phyloP scores from a whole-genome alignment of 2,329 filamentous ascomycete species.

The Aspergillus transmontanensis region DNA sequence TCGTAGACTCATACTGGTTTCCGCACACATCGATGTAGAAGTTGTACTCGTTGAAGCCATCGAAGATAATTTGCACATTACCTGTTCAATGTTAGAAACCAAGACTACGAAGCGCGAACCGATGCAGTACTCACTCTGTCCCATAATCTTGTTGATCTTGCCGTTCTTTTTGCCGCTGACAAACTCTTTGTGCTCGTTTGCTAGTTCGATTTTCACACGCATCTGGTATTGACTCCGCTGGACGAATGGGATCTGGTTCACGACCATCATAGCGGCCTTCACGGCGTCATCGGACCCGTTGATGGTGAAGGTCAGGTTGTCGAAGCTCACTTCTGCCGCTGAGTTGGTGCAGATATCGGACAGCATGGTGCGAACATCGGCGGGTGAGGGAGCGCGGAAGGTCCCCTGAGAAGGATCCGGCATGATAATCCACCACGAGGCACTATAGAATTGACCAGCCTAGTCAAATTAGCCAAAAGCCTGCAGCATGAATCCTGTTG shows the following conservation, averaged over 20 bases:
- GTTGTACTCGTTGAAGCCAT: slow-evolving; percentile 99
- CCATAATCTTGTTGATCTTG: slow-evolving; percentile 99
- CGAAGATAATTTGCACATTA: slow-evolving; percentile 98
- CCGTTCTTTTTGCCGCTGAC: slow-evolving; percentile 99
- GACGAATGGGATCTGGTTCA: slow-evolving; percentile 88
- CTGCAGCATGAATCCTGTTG: neutral
- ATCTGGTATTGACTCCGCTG: slow-evolving; percentile 88
- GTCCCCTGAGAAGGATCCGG: slow-evolving; percentile 64
- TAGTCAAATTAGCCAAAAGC: slow-evolving; percentile 36
- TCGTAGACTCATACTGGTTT: slow-evolving; percentile 88
- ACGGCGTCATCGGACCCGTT: slow-evolving; percentile 96
- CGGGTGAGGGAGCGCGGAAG: slow-evolving; percentile 62
- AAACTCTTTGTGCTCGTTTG: slow-evolving; percentile 99
- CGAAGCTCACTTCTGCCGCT: slow-evolving; percentile 90
- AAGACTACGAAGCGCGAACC: neutral
- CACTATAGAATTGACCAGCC: slow-evolving; percentile 97
- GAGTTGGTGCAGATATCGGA: slow-evolving; percentile 96
- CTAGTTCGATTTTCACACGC: slow-evolving; percentile 95
- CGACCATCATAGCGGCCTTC: slow-evolving; percentile 90
- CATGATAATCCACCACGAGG: slow-evolving; percentile 90
- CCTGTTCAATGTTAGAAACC: slow-evolving; percentile 43
- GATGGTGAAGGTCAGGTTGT: slow-evolving; percentile 90
- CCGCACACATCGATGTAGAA: slow-evolving; percentile 99
- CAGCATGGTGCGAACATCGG: slow-evolving; percentile 85
- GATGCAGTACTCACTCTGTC: slow-evolving; percentile 69